Percentiles rank a stretch among this genome's conserved stretches.
These are phyloP conservation scores for Blastobotrys buckinghamii DNA, from an alignment of 1,139 yeast genomes.

Conservation along the genomic window DNA sequence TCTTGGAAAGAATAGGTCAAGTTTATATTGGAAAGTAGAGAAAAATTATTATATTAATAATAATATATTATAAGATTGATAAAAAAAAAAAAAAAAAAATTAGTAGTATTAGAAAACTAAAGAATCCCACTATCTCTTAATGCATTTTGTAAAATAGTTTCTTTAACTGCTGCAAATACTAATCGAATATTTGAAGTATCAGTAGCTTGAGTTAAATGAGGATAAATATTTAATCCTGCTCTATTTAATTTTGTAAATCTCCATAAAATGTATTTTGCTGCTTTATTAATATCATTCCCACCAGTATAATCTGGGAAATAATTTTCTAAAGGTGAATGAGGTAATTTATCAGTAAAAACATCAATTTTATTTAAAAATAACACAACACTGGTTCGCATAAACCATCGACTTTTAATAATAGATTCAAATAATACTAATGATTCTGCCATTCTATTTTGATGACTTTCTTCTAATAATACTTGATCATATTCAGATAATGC, in stretches of 20 bases:
- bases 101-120: no score
- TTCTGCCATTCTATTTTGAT: conserved; percentile 78
- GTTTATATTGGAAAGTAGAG: conserved; percentile 1
- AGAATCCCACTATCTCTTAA: conserved; percentile 81
- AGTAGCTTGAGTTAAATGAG: conserved; percentile 92
- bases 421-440: conserved; percentile 81
- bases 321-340: conserved; percentile 72
- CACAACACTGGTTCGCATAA: conserved; percentile 77
- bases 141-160: conserved; percentile 79
- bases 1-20: conserved; percentile 68
- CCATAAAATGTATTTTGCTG: conserved; percentile 92
- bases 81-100: no score
- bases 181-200: conserved; percentile 83
- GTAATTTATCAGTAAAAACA: conserved; percentile 78
- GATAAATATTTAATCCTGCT: conserved; percentile 74
- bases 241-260: conserved; percentile 81
- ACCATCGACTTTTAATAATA: conserved; percentile 92
- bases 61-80: not conserved
- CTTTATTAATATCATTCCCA: conserved; percentile 81
- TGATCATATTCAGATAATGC: conserved; percentile 90
- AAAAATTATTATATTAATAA: no score
- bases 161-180: conserved; percentile 89
- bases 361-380: conserved; percentile 85
- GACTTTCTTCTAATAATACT: conserved; percentile 63
- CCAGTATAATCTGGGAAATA: conserved; percentile 90